Evolutionary conservation across 2,329 filamentous ascomycete species (phyloP), one percentile per base, ranked within the genome.

Genomic region (Trichophaea hybrida): DNA sequence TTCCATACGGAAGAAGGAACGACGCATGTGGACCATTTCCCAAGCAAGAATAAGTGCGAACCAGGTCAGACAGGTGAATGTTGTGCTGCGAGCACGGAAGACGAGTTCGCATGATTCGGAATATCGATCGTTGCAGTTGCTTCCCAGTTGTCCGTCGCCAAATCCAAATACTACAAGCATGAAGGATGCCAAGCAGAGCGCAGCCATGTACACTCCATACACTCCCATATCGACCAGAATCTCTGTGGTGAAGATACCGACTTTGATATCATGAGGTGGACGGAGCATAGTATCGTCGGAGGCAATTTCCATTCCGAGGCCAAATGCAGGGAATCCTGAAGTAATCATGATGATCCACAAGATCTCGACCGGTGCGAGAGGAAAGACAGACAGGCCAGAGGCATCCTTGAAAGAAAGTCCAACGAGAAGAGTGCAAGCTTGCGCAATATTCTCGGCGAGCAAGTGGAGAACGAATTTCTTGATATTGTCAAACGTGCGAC

Each of bases 301-400:
- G 0, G 87, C 86, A 49, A 78, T 74, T 72, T 94, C 88, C 66
- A 88, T 84, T 17, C 88, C 88, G 0, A 95, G 80, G 48, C 88
- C 89, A 75, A 95, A 93, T 60, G 90, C 89, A 1, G 88, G 88
- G 71, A 93, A 82, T 60, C 69, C 69, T 44, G 86, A 91, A 0
- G 89, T 95, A 58, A 93, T 80, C 85, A 94, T 91, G 72, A 94
- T 94, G 71, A 95, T 88, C 88, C 88, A 95, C 61, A 95, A 79
- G 64, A 94, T 91, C 68, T 94, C 84, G 8, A 94, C 81, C 0
- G 89, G 88, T 0, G 86, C 82, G 49, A 94, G 80, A 4, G 88
- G 89, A 71, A 94, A 94, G 7, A 94, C 88, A 0, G 88, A 93
- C 62, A 86, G 78, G 6, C 80, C 78, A 7, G 76, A 74, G 1